These are phyloP conservation scores for Vanderwaltozyma yarrowii DNA, from an alignment of 805 yeast genomes.

Conservation along the genomic window DNA sequence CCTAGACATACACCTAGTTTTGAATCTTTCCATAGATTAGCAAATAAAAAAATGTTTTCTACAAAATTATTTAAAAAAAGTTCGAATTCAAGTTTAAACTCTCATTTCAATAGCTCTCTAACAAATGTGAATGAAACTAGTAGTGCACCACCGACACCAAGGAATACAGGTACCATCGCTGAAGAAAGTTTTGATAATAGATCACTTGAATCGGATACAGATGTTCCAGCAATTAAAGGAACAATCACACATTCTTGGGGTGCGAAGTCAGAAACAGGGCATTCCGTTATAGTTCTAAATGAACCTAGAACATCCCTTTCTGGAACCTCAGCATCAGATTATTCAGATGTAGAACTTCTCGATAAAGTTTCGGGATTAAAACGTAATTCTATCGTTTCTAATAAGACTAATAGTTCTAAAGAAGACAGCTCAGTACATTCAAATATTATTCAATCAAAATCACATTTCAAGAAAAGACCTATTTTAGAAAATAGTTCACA, in stretches of 20 bases:
- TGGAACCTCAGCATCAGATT: not conserved
- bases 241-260: slow-evolving; percentile 46
- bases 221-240: slow-evolving; percentile 33
- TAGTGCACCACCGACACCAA: not conserved
- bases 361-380: not conserved
- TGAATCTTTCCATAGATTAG: slow-evolving; percentile 23
- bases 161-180: too few relatives aligned
- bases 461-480: too few relatives aligned
- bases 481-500: not conserved
- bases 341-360: too few relatives aligned
- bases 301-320: slow-evolving; percentile 2
- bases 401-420: not conserved
- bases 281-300: slow-evolving; percentile 17
- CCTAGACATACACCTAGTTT: slow-evolving; percentile 13
- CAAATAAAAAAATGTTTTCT: slow-evolving; percentile 22
- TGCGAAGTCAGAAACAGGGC: slow-evolving; percentile 9
- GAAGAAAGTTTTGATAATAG: not conserved
- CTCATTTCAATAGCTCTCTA: not conserved
- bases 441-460: not conserved
- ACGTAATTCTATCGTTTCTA: not conserved
- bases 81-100: slow-evolving; percentile 8
- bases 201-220: not conserved
- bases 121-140: not conserved
- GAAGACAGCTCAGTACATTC: not conserved
- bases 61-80: slow-evolving; percentile 22